Conservation (phyloP, 140 eudicot species). For the Stevia rebaudiana region DNA sequence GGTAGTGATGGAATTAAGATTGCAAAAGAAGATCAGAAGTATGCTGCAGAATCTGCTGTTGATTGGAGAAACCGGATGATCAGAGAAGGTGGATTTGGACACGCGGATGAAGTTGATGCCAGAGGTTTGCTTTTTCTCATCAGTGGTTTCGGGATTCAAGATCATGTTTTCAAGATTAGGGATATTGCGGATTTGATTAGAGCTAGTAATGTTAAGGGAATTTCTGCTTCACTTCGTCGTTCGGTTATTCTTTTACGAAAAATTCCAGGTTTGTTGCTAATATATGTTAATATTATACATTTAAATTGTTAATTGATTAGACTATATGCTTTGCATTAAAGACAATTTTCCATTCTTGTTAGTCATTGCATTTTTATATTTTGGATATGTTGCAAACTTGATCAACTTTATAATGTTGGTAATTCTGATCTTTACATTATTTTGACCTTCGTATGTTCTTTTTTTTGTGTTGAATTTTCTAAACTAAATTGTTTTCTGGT, state of each 20-base stretch:
- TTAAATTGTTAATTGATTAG: too few species aligned
- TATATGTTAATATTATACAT: background rate
- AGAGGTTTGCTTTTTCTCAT: slow-evolving; percentile 59
- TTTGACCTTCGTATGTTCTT: background rate
- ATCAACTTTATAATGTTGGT: background rate
- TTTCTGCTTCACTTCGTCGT: slow-evolving; percentile 38
- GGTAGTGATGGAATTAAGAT: slow-evolving; percentile 30
- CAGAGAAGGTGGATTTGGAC: slow-evolving; percentile 46
- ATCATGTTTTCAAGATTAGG: slow-evolving; percentile 27
- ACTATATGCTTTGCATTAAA: too few species aligned
- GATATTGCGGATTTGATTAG: slow-evolving; percentile 52
- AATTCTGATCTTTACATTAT: background rate
- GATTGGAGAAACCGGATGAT: slow-evolving; percentile 57
- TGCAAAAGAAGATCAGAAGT: slow-evolving; percentile 22
- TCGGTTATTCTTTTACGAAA: slow-evolving; percentile 39
- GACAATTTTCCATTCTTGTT: background rate
- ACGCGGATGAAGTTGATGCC: slow-evolving; percentile 50
- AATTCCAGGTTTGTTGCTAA: slow-evolving; percentile 44
- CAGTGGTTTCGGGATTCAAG: slow-evolving; percentile 64
- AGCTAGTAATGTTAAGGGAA: slow-evolving; percentile 32
- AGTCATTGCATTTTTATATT: background rate
- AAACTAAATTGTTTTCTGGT: slow-evolving; percentile 6
- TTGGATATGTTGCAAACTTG: background rate
- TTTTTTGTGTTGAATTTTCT: background rate
- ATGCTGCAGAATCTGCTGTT: slow-evolving; percentile 40